Conservation (phyloP, 2,329 filamentous ascomycete genomes). For the Dothideomycetes sp. region DNA sequence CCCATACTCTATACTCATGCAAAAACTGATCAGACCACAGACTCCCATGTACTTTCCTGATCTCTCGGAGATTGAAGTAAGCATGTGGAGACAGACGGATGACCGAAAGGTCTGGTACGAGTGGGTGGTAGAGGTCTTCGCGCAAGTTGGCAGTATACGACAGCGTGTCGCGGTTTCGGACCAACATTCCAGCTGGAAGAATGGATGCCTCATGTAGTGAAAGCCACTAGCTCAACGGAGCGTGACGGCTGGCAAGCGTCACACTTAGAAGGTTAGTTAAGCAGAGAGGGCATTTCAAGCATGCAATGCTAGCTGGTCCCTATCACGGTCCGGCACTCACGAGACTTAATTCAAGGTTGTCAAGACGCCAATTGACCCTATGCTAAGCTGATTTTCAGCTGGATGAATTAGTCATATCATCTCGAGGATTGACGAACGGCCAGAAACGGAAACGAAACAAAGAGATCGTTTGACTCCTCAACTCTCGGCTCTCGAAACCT, state of each 20-base stretch:
- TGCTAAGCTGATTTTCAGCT: no score
- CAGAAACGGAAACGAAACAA: no score
- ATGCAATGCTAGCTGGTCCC: no score
- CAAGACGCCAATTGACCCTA: no score
- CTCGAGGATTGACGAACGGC: no score
- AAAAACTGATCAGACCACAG: conserved; percentile 32
- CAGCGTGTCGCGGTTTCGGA: conserved; percentile 57
- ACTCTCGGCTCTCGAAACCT: no score
- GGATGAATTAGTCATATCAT: no score
- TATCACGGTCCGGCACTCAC: no score
- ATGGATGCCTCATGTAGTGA: conserved; percentile 57
- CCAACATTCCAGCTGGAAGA: conserved; percentile 56
- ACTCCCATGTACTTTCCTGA: conserved; percentile 77
- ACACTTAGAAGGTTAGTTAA: not conserved
- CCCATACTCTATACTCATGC: not conserved
- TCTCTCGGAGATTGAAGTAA: conserved; percentile 74
- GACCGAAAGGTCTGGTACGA: conserved; percentile 98
- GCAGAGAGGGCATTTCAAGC: not conserved
- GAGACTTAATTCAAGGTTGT: no score
- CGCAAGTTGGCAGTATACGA: conserved; percentile 46
- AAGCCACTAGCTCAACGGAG: not conserved
- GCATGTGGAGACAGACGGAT: conserved; percentile 94
- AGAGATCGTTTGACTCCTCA: no score
- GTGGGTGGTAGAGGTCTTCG: conserved; percentile 84
- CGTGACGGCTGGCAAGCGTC: not conserved